A percentile compares a stretch with the other conserved stretches of the same genome.
Conservation (phyloP, 192 early-diverging fungal genomes). For the Coemansia sp. region DNA sequence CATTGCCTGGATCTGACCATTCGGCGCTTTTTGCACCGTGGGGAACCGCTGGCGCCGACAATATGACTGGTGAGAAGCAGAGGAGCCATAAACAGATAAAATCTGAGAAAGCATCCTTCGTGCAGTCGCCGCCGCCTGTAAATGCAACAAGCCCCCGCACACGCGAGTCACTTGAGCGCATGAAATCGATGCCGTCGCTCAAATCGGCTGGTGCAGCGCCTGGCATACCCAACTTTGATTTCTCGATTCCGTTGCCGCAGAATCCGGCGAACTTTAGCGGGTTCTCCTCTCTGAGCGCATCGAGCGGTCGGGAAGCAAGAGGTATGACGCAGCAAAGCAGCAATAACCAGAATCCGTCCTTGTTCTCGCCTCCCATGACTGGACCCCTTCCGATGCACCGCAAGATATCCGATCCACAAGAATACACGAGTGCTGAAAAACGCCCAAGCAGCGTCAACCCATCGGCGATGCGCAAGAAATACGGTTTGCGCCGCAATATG, state of each 20-base stretch:
- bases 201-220: constrained; percentile 22
- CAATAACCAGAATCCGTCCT: constrained; percentile 1
- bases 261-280: constrained; percentile 11
- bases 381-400: constrained; percentile 27
- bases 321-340: not conserved
- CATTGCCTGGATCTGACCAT: constrained; percentile 10
- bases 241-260: constrained; percentile 26
- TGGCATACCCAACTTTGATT: constrained; percentile 28
- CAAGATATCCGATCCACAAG: constrained; percentile 48
- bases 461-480: constrained; percentile 46
- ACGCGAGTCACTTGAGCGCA: constrained; percentile 52
- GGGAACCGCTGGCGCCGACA: constrained; percentile 10
- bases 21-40: constrained; percentile 22
- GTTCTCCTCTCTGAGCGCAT: constrained; percentile 18
- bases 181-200: constrained; percentile 48
- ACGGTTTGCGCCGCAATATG: constrained; percentile 44
- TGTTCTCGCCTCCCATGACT: not conserved
- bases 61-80: not conserved
- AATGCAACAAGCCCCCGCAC: not conserved
- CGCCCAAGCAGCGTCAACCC: constrained; percentile 25
- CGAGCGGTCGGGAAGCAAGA: not conserved
- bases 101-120: constrained; percentile 16
- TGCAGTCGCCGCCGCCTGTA: constrained; percentile 7
- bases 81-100: not conserved
- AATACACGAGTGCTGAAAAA: constrained; percentile 47